Base-by-base conservation (phyloP, 345 rosid genomes). In the Ceriops zippeliana region DNA sequence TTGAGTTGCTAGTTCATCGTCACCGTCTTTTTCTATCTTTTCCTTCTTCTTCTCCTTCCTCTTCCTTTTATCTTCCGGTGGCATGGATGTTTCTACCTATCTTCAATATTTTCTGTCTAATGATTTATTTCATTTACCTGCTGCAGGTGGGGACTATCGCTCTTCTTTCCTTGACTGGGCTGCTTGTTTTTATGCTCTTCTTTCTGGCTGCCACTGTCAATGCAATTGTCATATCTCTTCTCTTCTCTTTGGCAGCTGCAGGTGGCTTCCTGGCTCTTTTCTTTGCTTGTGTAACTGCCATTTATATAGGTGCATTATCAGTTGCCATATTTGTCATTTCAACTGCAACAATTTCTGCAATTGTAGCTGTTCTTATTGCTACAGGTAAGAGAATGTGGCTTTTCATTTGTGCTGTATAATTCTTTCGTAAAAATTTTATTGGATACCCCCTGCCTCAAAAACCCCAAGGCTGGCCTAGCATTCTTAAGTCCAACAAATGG, bases 191-290 rank as follows among this genome's bases (percentile, higher is more conserved):
- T 81, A 77, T 81, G 82, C 84, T 91, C 64, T 89, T 95, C 86
- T 86, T 95, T 63, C 69, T 88, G 73, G 89, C 87, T 58, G 97
- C 99, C 28, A 89, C 96, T 35, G 71, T 65, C 60, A 91, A 88
- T 74, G 96, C 96, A 37, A 79, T 91, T 65, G 65, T 88, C 47
- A 60, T 95, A 26, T 90, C 96, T 60, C 86, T 95, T 72, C 78
- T 95, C 68, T 56, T 95, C 76, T 87, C 97, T 70, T 73, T 95
- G 78, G 97, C 96, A 16, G 87, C 86, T n/a, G 97, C 89, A 16
- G 96, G 97, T 42, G 90, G 96, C 27, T 86, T 91, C 82, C 78
- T 95, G 83, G 93, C 97, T 67, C 65, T 95, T 31, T 95, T 90
- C 85, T 83, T 87, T 62, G 78, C 84, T 42, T 85, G 84, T 73